Conservation (phyloP, 2,329 filamentous ascomycete genomes). For the Ophiocordyceps sinensis region DNA sequence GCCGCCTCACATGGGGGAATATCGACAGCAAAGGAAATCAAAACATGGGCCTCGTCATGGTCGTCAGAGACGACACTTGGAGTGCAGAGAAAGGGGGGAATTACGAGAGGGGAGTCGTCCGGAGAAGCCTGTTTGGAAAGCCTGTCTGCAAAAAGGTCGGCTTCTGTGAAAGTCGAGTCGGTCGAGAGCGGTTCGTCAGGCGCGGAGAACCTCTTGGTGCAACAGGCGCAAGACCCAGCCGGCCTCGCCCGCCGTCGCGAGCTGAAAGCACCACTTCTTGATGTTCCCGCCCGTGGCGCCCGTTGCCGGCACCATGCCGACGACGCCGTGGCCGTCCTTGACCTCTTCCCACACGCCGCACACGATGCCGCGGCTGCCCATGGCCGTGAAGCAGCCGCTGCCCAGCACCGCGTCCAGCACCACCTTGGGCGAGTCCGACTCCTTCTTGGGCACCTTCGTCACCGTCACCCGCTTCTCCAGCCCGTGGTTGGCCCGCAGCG, state of each 20-base stretch:
- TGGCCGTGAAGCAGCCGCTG: slow-evolving; percentile 69
- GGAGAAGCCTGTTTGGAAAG: too few relatives aligned
- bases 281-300: slow-evolving; percentile 39
- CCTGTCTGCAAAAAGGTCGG: too few relatives aligned
- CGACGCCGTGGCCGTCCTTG: slow-evolving; percentile 44
- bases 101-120: too few relatives aligned
- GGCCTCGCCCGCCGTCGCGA: slow-evolving; percentile 35
- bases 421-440: slow-evolving; percentile 35
- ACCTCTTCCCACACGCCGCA: slow-evolving; percentile 77
- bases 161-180: too few relatives aligned
- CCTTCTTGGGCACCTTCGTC: slow-evolving; percentile 51
- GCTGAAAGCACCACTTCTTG: slow-evolving; percentile 52
- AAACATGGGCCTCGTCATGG: too few relatives aligned
- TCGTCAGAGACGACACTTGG: too few relatives aligned
- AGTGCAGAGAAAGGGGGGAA: too few relatives aligned
- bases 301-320: slow-evolving; percentile 34
- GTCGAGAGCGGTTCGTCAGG: not conserved
- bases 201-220: slow-evolving; percentile 34
- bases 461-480: slow-evolving; percentile 79
- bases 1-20: too few relatives aligned
- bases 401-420: slow-evolving; percentile 74
- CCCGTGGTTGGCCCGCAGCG: slow-evolving; percentile 44
- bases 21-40: too few relatives aligned
- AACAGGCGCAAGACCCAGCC: slow-evolving; percentile 41
- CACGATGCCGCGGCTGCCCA: slow-evolving; percentile 75